Conservation (phyloP, 1,284 basidiomycete species). For the Termitomyces sp. region DNA sequence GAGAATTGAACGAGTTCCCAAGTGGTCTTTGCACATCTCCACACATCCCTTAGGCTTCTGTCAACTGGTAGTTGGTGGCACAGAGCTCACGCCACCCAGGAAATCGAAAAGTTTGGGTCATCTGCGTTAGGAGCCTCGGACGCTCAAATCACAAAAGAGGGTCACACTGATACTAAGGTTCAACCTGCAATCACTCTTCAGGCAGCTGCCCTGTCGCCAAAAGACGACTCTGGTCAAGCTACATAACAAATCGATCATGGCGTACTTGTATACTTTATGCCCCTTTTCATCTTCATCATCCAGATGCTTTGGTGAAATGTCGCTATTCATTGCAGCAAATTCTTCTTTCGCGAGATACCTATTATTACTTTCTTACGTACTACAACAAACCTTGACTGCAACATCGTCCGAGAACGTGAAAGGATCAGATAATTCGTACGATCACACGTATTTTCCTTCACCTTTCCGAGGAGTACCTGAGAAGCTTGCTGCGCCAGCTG, state of each 20-base stretch:
- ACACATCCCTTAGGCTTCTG: not conserved
- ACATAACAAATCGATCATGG: not conserved
- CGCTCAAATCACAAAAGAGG: not conserved
- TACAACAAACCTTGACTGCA: not conserved
- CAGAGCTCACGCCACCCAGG: not conserved
- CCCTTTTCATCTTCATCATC: too few relatives aligned
- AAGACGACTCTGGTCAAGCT: too few relatives aligned
- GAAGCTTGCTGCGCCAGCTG: not conserved
- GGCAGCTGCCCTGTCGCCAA: not conserved
- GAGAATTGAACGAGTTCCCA: not conserved
- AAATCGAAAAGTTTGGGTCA: not conserved
- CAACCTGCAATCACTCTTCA: not conserved
- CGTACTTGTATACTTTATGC: not conserved
- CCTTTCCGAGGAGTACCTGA: not conserved
- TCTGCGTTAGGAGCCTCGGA: too few relatives aligned
- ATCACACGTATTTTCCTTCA: not conserved
- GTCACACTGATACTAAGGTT: not conserved
- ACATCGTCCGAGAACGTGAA: not conserved
- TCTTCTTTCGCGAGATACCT: too few relatives aligned
- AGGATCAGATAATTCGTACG: not conserved
- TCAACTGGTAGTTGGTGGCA: not conserved
- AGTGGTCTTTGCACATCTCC: not conserved
- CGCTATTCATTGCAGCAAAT: too few relatives aligned
- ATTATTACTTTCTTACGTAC: not conserved
- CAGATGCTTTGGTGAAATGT: not conserved